These are phyloP conservation scores for Penicillium janthinellum DNA, from an alignment of 2,329 filamentous ascomycete genomes.

Conservation along the genomic window DNA sequence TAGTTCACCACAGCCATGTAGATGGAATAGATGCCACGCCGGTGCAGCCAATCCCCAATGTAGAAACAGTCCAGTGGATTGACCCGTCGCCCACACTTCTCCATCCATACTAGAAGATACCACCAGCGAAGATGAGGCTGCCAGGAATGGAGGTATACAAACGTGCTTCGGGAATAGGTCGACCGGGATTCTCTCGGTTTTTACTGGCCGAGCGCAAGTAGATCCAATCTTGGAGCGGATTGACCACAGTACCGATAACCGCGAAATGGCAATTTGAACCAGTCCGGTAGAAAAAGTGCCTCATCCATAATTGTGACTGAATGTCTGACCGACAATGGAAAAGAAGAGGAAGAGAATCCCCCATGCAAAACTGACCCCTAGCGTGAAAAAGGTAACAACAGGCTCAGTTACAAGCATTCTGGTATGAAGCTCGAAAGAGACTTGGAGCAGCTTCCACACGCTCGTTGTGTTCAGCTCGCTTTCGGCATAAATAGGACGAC, in stretches of 20 bases:
- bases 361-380: slow-evolving; percentile 50
- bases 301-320: slow-evolving; percentile 42
- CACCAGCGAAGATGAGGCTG: slow-evolving; percentile 38
- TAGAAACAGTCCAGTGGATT: slow-evolving; percentile 40
- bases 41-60: slow-evolving; percentile 36
- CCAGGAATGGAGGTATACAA: slow-evolving; percentile 48
- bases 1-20: slow-evolving; percentile 54
- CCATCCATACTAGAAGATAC: slow-evolving; percentile 44
- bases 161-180: slow-evolving; percentile 47
- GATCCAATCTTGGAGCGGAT: slow-evolving; percentile 42
- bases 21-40: slow-evolving; percentile 48
- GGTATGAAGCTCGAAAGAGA: slow-evolving; percentile 45
- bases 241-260: slow-evolving; percentile 44
- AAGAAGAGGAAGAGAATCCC: slow-evolving; percentile 50
- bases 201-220: slow-evolving; percentile 25
- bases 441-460: slow-evolving; percentile 34
- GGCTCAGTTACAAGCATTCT: slow-evolving; percentile 47
- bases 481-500: slow-evolving; percentile 31
- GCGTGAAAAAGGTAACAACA: slow-evolving; percentile 47
- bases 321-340: slow-evolving; percentile 44
- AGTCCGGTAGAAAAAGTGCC: slow-evolving; percentile 38
- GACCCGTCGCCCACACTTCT: slow-evolving; percentile 25
- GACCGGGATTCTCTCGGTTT: slow-evolving; percentile 41
- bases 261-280: slow-evolving; percentile 47
- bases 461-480: slow-evolving; percentile 28